Evolutionary conservation across 768 basidiomycete species (phyloP).

Genomic region (Pleurotus giganteus): DNA sequence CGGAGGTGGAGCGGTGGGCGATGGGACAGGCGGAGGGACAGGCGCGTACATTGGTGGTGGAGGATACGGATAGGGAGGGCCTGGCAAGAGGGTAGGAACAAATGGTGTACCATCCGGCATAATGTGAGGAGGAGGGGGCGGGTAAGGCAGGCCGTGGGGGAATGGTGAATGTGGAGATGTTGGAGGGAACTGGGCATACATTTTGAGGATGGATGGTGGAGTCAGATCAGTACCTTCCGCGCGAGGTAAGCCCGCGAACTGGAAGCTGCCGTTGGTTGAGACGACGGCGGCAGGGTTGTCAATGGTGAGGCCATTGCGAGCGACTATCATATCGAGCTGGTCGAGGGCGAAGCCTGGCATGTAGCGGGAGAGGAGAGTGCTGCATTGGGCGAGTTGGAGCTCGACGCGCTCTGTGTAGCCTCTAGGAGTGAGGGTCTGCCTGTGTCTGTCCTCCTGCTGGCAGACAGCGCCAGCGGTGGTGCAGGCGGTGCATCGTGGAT

Average conservation of each 20-base stretch:
- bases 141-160: no score
- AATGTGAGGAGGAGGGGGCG: constrained; percentile 16
- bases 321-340: constrained; percentile 61
- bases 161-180: constrained; percentile 26
- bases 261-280: constrained; percentile 13
- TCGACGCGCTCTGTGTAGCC: constrained; percentile 84
- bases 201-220: constrained; percentile 22
- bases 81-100: constrained; percentile 27
- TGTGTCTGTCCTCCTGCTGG: constrained; percentile 86
- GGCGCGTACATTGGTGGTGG: constrained; percentile 18
- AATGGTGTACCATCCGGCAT: constrained; percentile 28
- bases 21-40: constrained; percentile 14
- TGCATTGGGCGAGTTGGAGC: constrained; percentile 75
- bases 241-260: constrained; percentile 22
- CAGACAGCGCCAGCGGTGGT: constrained; percentile 75
- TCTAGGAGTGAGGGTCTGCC: constrained; percentile 81
- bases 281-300: constrained; percentile 4
- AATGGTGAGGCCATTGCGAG: constrained; percentile 65
- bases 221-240: constrained; percentile 18
- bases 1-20: constrained; percentile 19
- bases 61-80: constrained; percentile 41
- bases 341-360: constrained; percentile 66
- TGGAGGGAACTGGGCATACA: constrained; percentile 23
- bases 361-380: constrained; percentile 73
- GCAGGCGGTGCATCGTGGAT: constrained; percentile 84